These are phyloP conservation scores for Alnus glutinosa DNA, from an alignment of 306 rosid genomes.

Conservation along the genomic window DNA sequence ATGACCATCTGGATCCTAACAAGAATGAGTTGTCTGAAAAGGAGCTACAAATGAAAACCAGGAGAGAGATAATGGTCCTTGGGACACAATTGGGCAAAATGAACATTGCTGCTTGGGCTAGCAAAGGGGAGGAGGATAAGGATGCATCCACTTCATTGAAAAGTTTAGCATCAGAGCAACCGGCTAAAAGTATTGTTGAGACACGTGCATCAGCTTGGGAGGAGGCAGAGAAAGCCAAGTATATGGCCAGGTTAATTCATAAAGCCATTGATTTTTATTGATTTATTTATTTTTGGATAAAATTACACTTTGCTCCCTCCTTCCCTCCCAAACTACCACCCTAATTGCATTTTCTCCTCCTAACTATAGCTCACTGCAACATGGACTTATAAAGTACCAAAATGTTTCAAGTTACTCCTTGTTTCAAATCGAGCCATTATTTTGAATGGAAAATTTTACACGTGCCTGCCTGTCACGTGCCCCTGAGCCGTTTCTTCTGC, in stretches of 20 bases:
- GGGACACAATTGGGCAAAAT: slow-evolving; percentile 91
- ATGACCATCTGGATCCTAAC: slow-evolving; percentile 41
- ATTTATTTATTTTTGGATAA: too few species aligned
- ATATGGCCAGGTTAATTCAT: slow-evolving; percentile 69
- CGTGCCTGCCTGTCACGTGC: too few species aligned
- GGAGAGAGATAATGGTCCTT: slow-evolving; percentile 88
- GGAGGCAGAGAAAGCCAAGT: slow-evolving; percentile 92
- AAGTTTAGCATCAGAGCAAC: slow-evolving; percentile 44
- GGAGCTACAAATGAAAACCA: slow-evolving; percentile 91
- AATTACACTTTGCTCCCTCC: too few species aligned
- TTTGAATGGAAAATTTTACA: too few species aligned
- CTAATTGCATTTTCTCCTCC: too few species aligned
- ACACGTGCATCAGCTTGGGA: slow-evolving; percentile 96
- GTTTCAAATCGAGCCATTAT: too few species aligned
- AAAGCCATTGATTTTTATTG: too few species aligned
- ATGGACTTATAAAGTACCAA: too few species aligned
- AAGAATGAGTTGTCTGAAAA: slow-evolving; percentile 67
- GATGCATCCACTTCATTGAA: slow-evolving; percentile 81
- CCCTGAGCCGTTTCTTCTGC: too few species aligned
- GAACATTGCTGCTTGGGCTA: slow-evolving; percentile 99
- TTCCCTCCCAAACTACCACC: too few species aligned
- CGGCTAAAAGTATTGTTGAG: slow-evolving; percentile 53
- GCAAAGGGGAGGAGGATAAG: slow-evolving; percentile 88
- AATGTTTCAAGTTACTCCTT: too few species aligned
- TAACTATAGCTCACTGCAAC: too few species aligned